Conservation (phyloP, 2,329 filamentous ascomycete species). For the Triangularia verruculosa region DNA sequence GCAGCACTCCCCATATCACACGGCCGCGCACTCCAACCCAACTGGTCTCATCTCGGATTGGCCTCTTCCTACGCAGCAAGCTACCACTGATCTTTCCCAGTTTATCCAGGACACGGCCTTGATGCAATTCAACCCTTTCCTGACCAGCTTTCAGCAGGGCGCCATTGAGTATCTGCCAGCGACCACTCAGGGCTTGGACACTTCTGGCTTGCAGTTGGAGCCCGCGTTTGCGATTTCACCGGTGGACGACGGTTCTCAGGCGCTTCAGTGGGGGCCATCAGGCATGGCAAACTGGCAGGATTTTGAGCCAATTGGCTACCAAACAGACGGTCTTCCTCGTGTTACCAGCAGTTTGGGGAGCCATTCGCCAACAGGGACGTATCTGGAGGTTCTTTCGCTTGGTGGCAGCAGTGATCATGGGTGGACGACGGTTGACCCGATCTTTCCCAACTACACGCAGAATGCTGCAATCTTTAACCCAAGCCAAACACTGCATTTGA, state of each 20-base stretch:
- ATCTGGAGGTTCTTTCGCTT: slow-evolving; percentile 81
- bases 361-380: slow-evolving; percentile 74
- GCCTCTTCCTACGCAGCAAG: slow-evolving; percentile 44
- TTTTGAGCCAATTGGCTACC: slow-evolving; percentile 60
- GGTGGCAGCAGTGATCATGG: slow-evolving; percentile 79
- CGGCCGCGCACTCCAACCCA: slow-evolving; percentile 47
- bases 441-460: slow-evolving; percentile 63
- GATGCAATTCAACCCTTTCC: slow-evolving; percentile 54
- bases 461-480: slow-evolving; percentile 83
- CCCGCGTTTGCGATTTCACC: slow-evolving; percentile 60
- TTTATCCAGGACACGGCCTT: slow-evolving; percentile 58
- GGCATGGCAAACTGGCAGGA: slow-evolving; percentile 77
- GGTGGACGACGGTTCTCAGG: slow-evolving; percentile 53
- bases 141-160: slow-evolving; percentile 51
- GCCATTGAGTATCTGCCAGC: slow-evolving; percentile 60
- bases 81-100: slow-evolving; percentile 46
- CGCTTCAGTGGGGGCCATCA: slow-evolving; percentile 56
- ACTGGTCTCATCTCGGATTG: slow-evolving; percentile 56
- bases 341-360: slow-evolving; percentile 45
- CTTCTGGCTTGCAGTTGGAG: slow-evolving; percentile 60
- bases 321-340: slow-evolving; percentile 42
- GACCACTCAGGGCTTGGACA: slow-evolving; percentile 62
- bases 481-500: slow-evolving; percentile 81
- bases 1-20: slow-evolving; percentile 54
- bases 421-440: slow-evolving; percentile 74